Evolutionary conservation across 1,284 basidiomycete species (phyloP).

Genomic region (Stygiomarasmius scandens): DNA sequence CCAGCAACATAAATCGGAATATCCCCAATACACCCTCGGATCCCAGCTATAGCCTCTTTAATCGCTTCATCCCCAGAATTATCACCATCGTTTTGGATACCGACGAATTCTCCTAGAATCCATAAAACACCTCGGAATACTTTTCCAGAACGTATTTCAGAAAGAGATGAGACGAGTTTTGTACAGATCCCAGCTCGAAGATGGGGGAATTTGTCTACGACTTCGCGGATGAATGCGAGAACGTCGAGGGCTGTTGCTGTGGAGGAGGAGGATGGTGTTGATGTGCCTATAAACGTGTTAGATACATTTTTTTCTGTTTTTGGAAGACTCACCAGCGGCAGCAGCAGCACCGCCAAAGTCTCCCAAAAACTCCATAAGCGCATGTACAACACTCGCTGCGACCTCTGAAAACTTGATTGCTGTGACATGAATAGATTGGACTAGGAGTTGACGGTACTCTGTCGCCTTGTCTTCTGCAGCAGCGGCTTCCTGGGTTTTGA

Average conservation of each 20-base stretch:
- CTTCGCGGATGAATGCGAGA: constrained; percentile 59
- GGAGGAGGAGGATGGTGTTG: not conserved
- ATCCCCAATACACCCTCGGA: constrained; percentile 91
- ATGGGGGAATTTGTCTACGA: constrained; percentile 96
- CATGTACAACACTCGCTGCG: constrained; percentile 94
- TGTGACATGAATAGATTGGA: constrained; percentile 96
- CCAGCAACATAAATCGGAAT: constrained; percentile 77
- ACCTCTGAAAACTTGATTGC: constrained; percentile 99
- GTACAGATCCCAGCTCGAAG: constrained; percentile 86
- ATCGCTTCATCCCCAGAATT: constrained; percentile 39
- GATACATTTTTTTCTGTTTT: no score
- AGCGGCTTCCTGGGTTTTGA: constrained; percentile 84
- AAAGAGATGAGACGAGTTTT: constrained; percentile 84
- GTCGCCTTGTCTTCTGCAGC: constrained; percentile 86
- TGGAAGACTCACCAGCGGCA: no score
- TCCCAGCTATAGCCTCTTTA: constrained; percentile 75
- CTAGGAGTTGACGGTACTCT: constrained; percentile 95
- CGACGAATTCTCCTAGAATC: constrained; percentile 97
- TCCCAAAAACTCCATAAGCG: constrained; percentile 97
- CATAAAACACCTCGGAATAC: constrained; percentile 97
- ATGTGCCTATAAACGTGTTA: no score
- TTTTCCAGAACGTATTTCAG: constrained; percentile 95
- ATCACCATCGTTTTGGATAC: constrained; percentile 25
- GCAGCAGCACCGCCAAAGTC: constrained; percentile 94
- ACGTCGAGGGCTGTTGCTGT: constrained; percentile 17